Conservation (phyloP, 139 green algal genomes). For the Coccomyxa sp. region DNA sequence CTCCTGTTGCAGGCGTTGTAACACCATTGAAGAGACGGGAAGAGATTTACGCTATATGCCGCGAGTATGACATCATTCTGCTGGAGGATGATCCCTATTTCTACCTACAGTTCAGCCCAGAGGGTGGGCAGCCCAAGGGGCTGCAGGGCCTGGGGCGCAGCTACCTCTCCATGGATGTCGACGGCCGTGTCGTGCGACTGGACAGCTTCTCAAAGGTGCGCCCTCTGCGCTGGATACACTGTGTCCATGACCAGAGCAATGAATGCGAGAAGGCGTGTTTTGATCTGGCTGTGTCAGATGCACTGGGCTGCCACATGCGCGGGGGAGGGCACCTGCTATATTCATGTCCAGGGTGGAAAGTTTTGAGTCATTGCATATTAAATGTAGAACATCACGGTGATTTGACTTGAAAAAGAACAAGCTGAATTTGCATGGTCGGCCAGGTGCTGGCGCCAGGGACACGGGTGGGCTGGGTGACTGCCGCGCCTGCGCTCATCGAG, state of each 20-base stretch:
- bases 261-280: too few relatives aligned
- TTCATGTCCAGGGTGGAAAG: too few relatives aligned
- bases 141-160: constrained; percentile 4
- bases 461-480: constrained; percentile 70
- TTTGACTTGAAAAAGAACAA: too few relatives aligned
- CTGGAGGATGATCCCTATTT: constrained; percentile 86
- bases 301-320: too few relatives aligned
- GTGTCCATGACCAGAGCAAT: too few relatives aligned
- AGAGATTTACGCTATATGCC: constrained; percentile 58
- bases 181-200: constrained; percentile 65
- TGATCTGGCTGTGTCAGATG: too few relatives aligned
- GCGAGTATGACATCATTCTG: constrained; percentile 55
- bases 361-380: too few relatives aligned
- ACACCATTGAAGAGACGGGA: constrained; percentile 40
- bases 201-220: constrained; percentile 77
- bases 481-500: constrained; percentile 25
- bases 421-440: not conserved
- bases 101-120: constrained; percentile 58
- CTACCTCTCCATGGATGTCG: constrained; percentile 62
- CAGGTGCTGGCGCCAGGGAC: constrained; percentile 46
- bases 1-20: constrained; percentile 12
- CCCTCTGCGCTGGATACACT: not conserved
- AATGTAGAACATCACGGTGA: too few relatives aligned
- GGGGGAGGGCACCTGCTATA: too few relatives aligned
- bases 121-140: constrained; percentile 15